Base-by-base conservation (phyloP, 345 rosid species). In the Gynandropsis gynandra region DNA sequence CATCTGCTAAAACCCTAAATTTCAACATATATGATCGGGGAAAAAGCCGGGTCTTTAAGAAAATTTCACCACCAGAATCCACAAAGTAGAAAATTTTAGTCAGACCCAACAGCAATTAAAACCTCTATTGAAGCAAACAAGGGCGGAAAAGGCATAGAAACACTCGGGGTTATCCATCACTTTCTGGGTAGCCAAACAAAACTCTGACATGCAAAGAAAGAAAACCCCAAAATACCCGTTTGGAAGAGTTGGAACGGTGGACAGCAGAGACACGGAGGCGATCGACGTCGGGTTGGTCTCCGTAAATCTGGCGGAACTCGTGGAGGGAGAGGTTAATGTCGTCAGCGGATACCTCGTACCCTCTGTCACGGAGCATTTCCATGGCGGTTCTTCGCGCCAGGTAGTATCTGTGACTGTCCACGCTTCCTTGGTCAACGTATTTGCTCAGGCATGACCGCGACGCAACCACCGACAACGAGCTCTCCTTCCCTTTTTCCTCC, bases 321-420 rank as follows among this genome's bases (percentile, higher is more conserved):
- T 75, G 62, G 12, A 89, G 77, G n/a, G 97, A 72, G 42, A 76
- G 74, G 40, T 68, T 57, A 52, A 80, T 74, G 39, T 86, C 96
- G n/a, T 85, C 67, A 63, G 9, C 6, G 51, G 90, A 65, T 10
- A 80, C 77, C 14, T 71, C 67, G 42, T 76, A 89, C 45, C 96
- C 97, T 65, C 97, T 73, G 56, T 89, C 97, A 32, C 58, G 69
- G 27, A 89, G 72, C 96, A 89, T 89, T 80, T 81, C 95, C 44
- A 89, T 69, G 4, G 72, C 75, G n/a, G 85, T 83, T 48, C 71
- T 71, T 5, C 95, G 72, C 0, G 96, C 67, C 10, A 87, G 80
- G 62, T 63, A 87, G 74, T 75, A 84, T 50, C 85, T 71, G 66
- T 74, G 96, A 61, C 79, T 74, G 57, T 81, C 96, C n/a, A 43